These are phyloP conservation scores for Massarina eburnea DNA, from an alignment of 2,329 filamentous ascomycete species.

Conservation along the genomic window DNA sequence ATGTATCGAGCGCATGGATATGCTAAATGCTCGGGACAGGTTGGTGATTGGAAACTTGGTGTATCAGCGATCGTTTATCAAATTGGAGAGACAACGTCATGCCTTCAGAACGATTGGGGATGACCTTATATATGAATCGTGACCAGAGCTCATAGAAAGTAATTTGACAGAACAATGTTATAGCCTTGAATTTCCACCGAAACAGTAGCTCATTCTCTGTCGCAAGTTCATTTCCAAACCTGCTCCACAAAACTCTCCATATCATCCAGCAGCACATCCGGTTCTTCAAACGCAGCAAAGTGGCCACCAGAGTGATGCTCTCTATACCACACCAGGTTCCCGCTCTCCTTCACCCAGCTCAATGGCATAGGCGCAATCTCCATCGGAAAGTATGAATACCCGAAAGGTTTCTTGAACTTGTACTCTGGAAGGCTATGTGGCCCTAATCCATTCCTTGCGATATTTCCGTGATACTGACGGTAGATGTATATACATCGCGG, in stretches of 20 bases:
- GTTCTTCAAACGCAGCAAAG: constrained; percentile 54
- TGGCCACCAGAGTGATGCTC: constrained; percentile 45
- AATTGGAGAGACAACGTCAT: too few species aligned
- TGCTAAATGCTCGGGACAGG: too few species aligned
- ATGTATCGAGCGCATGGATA: too few species aligned
- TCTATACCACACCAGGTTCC: constrained; percentile 40
- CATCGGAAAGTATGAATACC: constrained; percentile 49
- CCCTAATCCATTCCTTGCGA: constrained; percentile 3
- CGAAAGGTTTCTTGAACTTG: constrained; percentile 45
- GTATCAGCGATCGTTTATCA: too few species aligned
- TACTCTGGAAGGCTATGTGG: constrained; percentile 14
- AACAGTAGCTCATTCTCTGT: too few species aligned
- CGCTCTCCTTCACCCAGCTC: constrained; percentile 44
- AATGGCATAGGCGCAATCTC: constrained; percentile 45
- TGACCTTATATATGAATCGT: too few species aligned
- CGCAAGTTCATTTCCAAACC: too few species aligned
- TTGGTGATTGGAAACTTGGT: too few species aligned
- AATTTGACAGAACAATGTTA: too few species aligned
- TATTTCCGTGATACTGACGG: constrained; percentile 28
- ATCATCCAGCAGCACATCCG: constrained; percentile 46
- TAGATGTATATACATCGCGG: constrained; percentile 55
- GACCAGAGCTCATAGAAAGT: too few species aligned
- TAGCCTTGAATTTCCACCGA: too few species aligned
- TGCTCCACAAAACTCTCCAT: constrained; percentile 46
- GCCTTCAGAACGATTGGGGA: too few species aligned